A percentile compares a stretch with the other conserved stretches of the same genome.
phyloP scores from a whole-genome alignment of 805 yeast species.

The Ogataea methylovora region DNA sequence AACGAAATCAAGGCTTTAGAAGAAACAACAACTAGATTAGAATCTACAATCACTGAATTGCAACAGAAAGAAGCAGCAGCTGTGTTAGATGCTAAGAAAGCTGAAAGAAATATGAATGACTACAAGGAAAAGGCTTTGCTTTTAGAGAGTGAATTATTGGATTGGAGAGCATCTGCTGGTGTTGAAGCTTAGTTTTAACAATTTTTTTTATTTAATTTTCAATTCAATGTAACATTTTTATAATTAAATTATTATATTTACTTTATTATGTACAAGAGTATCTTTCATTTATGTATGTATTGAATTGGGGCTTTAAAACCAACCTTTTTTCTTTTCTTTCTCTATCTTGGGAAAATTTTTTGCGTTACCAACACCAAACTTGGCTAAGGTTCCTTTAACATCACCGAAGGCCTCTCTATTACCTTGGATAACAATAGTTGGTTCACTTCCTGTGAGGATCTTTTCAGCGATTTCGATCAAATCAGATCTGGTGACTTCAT shows the following conservation, averaged over 20 bases:
- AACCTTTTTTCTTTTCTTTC: constrained; percentile 6
- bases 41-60: constrained; percentile 32
- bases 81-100: constrained; percentile 33
- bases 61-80: constrained; percentile 39
- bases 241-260: too few relatives aligned
- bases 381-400: constrained; percentile 52
- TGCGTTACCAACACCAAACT: constrained; percentile 62
- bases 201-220: too few relatives aligned
- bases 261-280: too few relatives aligned
- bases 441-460: constrained; percentile 65
- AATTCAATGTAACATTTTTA: too few relatives aligned
- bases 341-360: background rate
- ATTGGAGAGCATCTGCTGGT: constrained; percentile 38
- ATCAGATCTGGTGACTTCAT: constrained; percentile 57
- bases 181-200: too few relatives aligned
- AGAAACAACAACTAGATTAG: constrained; percentile 39
- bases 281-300: too few relatives aligned
- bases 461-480: constrained; percentile 66
- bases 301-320: too few relatives aligned
- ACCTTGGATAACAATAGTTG: constrained; percentile 90
- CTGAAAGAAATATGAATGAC: constrained; percentile 50
- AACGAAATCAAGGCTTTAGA: constrained; percentile 54
- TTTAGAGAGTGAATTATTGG: constrained; percentile 49
- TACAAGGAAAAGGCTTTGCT: constrained; percentile 44
- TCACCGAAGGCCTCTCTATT: constrained; percentile 82